Evolutionary conservation across 2,329 filamentous ascomycete species (phyloP).

Genomic region (Madurella fahalii): DNA sequence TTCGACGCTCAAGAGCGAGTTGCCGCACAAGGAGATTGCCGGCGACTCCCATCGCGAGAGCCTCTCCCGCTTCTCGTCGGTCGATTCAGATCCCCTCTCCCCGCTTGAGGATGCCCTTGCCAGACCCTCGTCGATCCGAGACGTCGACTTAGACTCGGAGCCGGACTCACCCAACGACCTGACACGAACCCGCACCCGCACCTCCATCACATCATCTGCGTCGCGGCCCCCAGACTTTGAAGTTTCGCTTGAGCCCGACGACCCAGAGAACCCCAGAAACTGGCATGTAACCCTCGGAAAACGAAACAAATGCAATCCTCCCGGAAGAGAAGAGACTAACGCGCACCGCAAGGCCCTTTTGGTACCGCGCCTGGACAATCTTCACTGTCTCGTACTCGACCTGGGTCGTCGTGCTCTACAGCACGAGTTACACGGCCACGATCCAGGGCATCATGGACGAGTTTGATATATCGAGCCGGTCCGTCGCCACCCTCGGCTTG

Average conservation of each 20-base stretch:
- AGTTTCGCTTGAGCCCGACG: conserved; percentile 61
- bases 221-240: conserved; percentile 56
- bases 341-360: conserved; percentile 40
- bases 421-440: conserved; percentile 69
- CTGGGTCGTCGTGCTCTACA: conserved; percentile 59
- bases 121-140: conserved; percentile 1
- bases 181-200: conserved; percentile 36
- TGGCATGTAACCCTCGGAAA: conserved; percentile 38
- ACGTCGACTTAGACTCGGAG: conserved; percentile 10
- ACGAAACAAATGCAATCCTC: background rate
- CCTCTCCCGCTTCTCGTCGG: background rate
- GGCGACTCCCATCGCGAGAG: too few species aligned
- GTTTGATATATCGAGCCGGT: conserved; percentile 51
- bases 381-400: conserved; percentile 40
- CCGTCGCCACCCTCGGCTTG: conserved; percentile 64
- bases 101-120: conserved; percentile 12
- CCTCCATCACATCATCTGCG: conserved; percentile 37
- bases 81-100: conserved; percentile 9
- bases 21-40: too few species aligned
- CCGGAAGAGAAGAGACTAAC: background rate
- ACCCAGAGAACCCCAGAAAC: conserved; percentile 61
- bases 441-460: conserved; percentile 62
- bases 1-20: too few species aligned
- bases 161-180: background rate
- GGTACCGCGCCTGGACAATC: conserved; percentile 37